Percentiles rank a stretch among this genome's conserved stretches.
Evolutionary conservation across 495 filamentous ascomycete genomes (phyloP).

Genomic region (Acidomyces sp.): DNA sequence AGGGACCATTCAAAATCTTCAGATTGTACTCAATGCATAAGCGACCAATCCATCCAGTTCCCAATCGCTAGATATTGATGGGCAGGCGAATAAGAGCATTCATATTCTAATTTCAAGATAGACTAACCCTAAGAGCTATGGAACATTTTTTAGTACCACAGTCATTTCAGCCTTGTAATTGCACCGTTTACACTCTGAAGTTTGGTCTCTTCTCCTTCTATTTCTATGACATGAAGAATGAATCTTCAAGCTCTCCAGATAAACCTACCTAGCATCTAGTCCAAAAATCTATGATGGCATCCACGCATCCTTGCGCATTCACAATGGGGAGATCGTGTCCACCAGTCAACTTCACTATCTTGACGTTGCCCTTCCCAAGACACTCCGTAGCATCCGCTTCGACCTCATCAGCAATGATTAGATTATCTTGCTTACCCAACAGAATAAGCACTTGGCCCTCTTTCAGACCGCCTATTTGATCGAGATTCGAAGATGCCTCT

Average conservation of each 20-base stretch:
- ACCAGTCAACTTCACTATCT: constrained; percentile 37
- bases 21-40: too few species aligned
- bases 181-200: too few species aligned
- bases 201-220: neutral
- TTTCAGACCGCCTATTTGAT: constrained; percentile 24
- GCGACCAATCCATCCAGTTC: too few species aligned
- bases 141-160: too few species aligned
- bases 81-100: too few species aligned
- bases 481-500: constrained; percentile 17
- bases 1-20: too few species aligned
- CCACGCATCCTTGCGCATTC: constrained; percentile 38
- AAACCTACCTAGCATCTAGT: too few species aligned
- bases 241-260: neutral
- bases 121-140: too few species aligned
- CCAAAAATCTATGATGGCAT: constrained; percentile 32
- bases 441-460: constrained; percentile 42
- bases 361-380: constrained; percentile 34
- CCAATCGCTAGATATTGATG: too few species aligned
- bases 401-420: constrained; percentile 46
- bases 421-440: constrained; percentile 39
- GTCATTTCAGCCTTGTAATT: too few species aligned
- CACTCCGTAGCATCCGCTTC: constrained; percentile 38
- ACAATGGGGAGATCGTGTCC: constrained; percentile 49
- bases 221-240: neutral
- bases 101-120: too few species aligned